These are phyloP conservation scores for Barbarea vulgaris DNA, from an alignment of 345 rosid genomes.

Conservation along the genomic window DNA sequence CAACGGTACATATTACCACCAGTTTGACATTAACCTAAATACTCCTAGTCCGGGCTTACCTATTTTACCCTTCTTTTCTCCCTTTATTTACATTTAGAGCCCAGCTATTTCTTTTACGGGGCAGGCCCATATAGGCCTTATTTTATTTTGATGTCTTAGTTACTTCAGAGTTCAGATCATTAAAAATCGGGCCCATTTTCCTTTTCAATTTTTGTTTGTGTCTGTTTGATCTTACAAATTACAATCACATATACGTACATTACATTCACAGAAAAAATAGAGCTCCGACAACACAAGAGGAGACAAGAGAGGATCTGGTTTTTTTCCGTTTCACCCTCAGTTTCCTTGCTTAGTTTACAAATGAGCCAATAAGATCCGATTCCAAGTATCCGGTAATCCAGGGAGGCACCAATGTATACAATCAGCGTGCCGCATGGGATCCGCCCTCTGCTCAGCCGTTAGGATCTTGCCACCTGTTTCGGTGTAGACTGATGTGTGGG, in stretches of 20 bases:
- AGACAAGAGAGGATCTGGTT: not conserved
- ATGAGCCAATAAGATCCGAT: slow-evolving; percentile 69
- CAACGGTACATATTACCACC: slow-evolving; percentile 15
- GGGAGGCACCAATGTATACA: slow-evolving; percentile 99
- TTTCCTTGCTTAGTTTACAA: slow-evolving; percentile 48
- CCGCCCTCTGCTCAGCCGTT: slow-evolving; percentile 63
- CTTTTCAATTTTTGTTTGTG: not conserved
- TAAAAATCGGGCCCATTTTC: not conserved
- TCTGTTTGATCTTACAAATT: not conserved
- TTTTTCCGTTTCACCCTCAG: slow-evolving; percentile 17
- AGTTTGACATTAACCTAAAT: not conserved
- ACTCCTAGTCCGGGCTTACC: not conserved
- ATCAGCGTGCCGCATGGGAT: slow-evolving; percentile 72
- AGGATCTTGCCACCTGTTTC: slow-evolving; percentile 74
- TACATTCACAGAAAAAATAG: not conserved
- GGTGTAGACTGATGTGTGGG: slow-evolving; percentile 72
- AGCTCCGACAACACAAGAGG: not conserved
- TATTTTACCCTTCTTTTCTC: not conserved
- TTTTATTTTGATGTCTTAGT: not conserved
- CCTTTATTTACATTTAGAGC: not conserved
- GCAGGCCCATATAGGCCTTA: not conserved
- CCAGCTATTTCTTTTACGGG: not conserved
- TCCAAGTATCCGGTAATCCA: slow-evolving; percentile 92
- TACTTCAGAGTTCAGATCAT: not conserved
- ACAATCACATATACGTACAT: slow-evolving; percentile 10